Conservation (phyloP, 371 early-diverging fungal genomes). For the Apophysomyces trapeziformis region DNA sequence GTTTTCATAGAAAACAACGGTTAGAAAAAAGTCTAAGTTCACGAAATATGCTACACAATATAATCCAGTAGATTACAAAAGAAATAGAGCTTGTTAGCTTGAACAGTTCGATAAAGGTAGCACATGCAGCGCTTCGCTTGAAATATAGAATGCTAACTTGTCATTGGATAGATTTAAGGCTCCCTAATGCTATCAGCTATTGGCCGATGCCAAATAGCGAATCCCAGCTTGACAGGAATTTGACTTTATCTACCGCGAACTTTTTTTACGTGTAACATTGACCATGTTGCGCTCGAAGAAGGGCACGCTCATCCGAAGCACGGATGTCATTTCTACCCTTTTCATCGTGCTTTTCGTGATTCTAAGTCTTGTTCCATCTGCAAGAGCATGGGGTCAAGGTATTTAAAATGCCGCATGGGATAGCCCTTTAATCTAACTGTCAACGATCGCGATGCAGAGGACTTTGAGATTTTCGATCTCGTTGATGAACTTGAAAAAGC, state of each 20-base stretch:
- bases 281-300: constrained; percentile 8
- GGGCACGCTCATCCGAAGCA: constrained; percentile 6
- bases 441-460: constrained; percentile 23
- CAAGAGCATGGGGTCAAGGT: constrained; percentile 4
- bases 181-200: too few relatives aligned
- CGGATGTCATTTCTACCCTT: background rate
- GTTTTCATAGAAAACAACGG: too few relatives aligned
- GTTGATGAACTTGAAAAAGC: constrained; percentile 75
- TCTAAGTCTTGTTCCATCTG: constrained; percentile 1
- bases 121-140: too few relatives aligned
- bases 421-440: background rate
- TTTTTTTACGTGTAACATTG: background rate
- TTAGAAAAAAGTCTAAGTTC: too few relatives aligned
- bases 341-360: background rate
- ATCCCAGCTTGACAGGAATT: too few relatives aligned
- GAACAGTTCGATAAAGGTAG: too few relatives aligned
- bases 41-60: too few relatives aligned
- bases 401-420: background rate
- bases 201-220: too few relatives aligned
- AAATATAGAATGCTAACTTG: too few relatives aligned
- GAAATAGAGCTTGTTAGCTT: too few relatives aligned
- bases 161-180: too few relatives aligned
- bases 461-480: constrained; percentile 87
- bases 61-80: too few relatives aligned
- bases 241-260: background rate